Base-by-base conservation (phyloP, 2,329 filamentous ascomycete genomes). In the Tolypocladium sp. region DNA sequence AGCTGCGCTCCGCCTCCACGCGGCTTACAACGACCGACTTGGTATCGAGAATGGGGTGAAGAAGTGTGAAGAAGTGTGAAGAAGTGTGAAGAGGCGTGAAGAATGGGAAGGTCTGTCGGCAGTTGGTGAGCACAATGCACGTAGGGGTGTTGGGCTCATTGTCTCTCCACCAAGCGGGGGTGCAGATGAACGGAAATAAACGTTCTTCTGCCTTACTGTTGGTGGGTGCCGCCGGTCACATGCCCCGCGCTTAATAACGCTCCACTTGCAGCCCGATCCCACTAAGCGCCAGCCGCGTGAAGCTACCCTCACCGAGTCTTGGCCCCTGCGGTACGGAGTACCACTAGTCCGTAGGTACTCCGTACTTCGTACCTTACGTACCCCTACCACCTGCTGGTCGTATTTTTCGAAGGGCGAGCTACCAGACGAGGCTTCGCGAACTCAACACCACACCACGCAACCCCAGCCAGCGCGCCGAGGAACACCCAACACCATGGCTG, bases 401-500 rank as follows among this genome's bases (percentile, higher is more conserved):
- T 49, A 22, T n/a, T 52, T 59, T 62, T 62, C 33, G 46, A 22
- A 59, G 51, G 58, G 49, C 57, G 57, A 59, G 49, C 42, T 17
- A 42, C 30, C 12, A 12, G 33, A 55, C 37, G 30, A 25, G 27
- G 35, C 51, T 41, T 52, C 56, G 49, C 57, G 49, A 42, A 52
- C 30, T 35, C 10, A 30, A 52, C 49, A 52, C 58, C 56, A 49
- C 42, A 41, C 46, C 42, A 40, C 27, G 42, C 57, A 55, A 30
- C 57, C 42, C 44, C 40, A 33, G 40, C 33, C 57, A 46, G 17
- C 56, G 57, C 51, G 37, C 46, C 38, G 57, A 55, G 58, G 41
- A 55, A 57, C 30, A 52, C 38, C 30, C 60, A 58, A 62, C 69
- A 79, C 75, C 62, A 82, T 81, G 77, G 79, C 80, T 73, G 78